Base-by-base conservation (phyloP, 192 early-diverging fungal genomes). In the Piromyces sp. region DNA sequence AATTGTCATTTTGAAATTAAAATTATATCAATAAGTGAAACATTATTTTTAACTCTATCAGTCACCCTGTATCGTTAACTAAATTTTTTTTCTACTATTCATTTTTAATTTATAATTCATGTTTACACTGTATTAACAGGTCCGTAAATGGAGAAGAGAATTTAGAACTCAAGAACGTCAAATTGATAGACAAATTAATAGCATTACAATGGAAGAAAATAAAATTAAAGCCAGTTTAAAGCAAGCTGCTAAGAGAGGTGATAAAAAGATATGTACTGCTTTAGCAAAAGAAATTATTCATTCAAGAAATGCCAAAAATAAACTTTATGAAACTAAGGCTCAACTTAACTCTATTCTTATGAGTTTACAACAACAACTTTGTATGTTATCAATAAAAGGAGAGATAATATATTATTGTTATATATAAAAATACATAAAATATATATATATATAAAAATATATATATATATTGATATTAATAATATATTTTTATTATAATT, bases 291-390 rank as follows among this genome's bases (percentile, higher is more conserved):
- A 95, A 84, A 87, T 99, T 30, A 92, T 97, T 13, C 88, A 92
- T 13, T 92, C 92, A 79, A 84, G 92, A 33, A 91, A 91, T 82
- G 93, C 95, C n/a, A 94, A 91, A 84, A 89, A 94, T 81, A 88
- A 96, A 15, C 84, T 99, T 37, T 88, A 92, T 82, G 95, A 93
- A 14, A 93, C 91, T 83, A 97, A 97, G 81, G 97, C 96, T 4
- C 96, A 97, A 84, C 88, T 99, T 82, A 96, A 95, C 86, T 95
- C 95, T 29, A 92, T 99, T 78, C 84, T 88, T 15, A 92, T 98
- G 93, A 94, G 96, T 84, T 87, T 99, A 37, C 90, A 95, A 82
- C 93, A 94, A 82, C 95, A 96, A 86, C 86, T 94, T 28, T 91
- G 95, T 96, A 89, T 79, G 88, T 29, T 16, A 40, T 5, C 11